Base-by-base conservation (phyloP, 1,284 basidiomycete genomes). In the Exobasidium cylindrosporum region DNA sequence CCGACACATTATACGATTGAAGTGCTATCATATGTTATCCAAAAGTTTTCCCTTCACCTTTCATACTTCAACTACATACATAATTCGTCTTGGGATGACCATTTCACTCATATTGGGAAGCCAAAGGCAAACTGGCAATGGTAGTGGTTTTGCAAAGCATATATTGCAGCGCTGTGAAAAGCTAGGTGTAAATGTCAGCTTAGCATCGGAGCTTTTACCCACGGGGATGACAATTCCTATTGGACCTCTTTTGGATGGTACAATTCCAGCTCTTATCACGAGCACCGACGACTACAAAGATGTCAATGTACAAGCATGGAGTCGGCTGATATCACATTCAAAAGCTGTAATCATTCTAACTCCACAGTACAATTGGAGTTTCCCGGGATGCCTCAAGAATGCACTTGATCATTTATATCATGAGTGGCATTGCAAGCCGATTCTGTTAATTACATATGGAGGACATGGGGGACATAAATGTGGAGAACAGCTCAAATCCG, bases 281-380 rank as follows among this genome's bases (percentile, higher is more conserved):
- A 3, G 13, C 26, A 4, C 47, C 3, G 4, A 23, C 14, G 21
- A 50, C n/a, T 50, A 50, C 26, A 23, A 21, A 4, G 26, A 21
- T 24, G 4, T 13, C 14, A 3, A 50, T 24, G 47, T 50, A 14
- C 47, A 50, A 50, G 47, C n/a, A 24, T 50, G 47, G 47, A 24
- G 21, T 24, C n/a, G 26, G 13, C 17, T 50, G 2, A 28, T 50
- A 24, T 28, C 5, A 7, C 13, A 28, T 50, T 5, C 47, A 28
- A 14, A 14, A 21, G 47, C 47, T 3, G 4, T 55, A 4, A 44
- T 55, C 53, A 40, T 55, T 29, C 14, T 55, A 4, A 40, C 53
- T n/a, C 53, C 53, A 2, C 53, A 55, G 17, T 55, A 55, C 30
- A 55, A 55, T 35, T 55, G 53, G 53, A 29, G 53, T 28, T 30